Evolutionary conservation across 2,329 filamentous ascomycete genomes (phyloP).

Genomic region (Phyllosticta citriasiana): DNA sequence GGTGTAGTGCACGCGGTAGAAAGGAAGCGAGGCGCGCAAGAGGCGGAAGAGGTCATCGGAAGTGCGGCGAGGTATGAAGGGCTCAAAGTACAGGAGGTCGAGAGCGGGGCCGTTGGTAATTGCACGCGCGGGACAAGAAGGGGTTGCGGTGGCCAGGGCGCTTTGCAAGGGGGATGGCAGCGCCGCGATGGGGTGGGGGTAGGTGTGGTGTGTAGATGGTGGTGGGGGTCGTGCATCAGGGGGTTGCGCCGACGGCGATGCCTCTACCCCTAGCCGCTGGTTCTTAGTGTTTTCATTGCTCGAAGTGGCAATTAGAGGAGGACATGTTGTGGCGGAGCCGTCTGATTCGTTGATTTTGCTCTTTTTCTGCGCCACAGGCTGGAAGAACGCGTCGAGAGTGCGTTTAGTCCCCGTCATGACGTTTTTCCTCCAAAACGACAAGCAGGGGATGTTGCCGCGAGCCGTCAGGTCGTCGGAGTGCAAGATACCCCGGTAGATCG

Average conservation of each 20-base stretch:
- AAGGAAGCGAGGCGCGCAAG: slow-evolving; percentile 59
- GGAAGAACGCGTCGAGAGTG: slow-evolving; percentile 62
- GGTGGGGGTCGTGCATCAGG: slow-evolving; percentile 9
- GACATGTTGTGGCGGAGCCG: not conserved
- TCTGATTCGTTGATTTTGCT: not conserved
- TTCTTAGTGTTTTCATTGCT: not conserved
- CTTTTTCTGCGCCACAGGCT: slow-evolving; percentile 29
- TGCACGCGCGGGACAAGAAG: slow-evolving; percentile 41
- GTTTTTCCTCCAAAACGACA: not conserved
- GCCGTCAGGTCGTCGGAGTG: not conserved
- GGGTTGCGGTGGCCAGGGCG: slow-evolving; percentile 28
- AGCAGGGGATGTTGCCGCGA: not conserved
- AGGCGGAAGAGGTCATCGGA: slow-evolving; percentile 57
- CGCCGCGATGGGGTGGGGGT: slow-evolving; percentile 43
- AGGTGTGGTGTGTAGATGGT: slow-evolving; percentile 38
- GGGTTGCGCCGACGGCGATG: slow-evolving; percentile 24
- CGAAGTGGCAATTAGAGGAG: not conserved
- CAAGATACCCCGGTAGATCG: not conserved
- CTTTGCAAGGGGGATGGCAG: slow-evolving; percentile 36
- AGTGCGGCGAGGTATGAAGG: slow-evolving; percentile 52
- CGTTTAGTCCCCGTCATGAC: slow-evolving; percentile 38
- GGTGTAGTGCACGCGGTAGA: slow-evolving; percentile 65
- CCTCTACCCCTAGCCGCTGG: slow-evolving; percentile 22
- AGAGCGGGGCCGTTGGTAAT: slow-evolving; percentile 62
- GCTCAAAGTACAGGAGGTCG: slow-evolving; percentile 66